phyloP scores from a whole-genome alignment of 352 stramenopile species.

The Phytophthora pini region DNA sequence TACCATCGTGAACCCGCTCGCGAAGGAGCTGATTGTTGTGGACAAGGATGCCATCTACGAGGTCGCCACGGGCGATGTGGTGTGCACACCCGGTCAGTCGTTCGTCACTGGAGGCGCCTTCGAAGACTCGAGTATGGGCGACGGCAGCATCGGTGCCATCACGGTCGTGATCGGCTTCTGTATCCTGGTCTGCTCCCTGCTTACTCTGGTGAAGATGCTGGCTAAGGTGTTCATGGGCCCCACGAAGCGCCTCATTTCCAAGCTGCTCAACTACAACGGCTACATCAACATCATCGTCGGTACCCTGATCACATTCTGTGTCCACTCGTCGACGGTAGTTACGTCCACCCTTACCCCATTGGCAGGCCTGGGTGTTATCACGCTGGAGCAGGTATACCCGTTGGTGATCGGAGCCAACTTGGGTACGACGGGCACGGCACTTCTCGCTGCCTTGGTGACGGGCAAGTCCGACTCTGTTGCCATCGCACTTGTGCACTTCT shows the following conservation, averaged over 20 bases:
- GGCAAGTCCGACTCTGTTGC: conserved; percentile 80
- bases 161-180: conserved; percentile 52
- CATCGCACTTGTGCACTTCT: conserved; percentile 91
- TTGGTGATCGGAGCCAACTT: conserved; percentile 93
- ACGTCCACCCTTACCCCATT: conserved; percentile 91
- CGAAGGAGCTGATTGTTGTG: conserved; percentile 41
- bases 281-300: conserved; percentile 91
- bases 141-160: conserved; percentile 56
- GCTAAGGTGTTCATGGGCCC: conserved; percentile 78
- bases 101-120: conserved; percentile 56
- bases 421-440: conserved; percentile 89
- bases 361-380: conserved; percentile 88
- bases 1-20: conserved; percentile 47
- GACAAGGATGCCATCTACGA: conserved; percentile 51
- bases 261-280: conserved; percentile 90
- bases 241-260: conserved; percentile 86
- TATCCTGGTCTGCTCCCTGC: conserved; percentile 54
- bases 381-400: conserved; percentile 90
- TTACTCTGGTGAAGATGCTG: conserved; percentile 60
- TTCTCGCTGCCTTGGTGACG: conserved; percentile 89
- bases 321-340: conserved; percentile 93
- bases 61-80: conserved; percentile 36
- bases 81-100: conserved; percentile 32
- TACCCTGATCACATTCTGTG: conserved; percentile 81
- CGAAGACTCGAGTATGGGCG: conserved; percentile 34